A percentile compares a stretch with the other conserved stretches of the same genome.
phyloP scores from a whole-genome alignment of 495 filamentous ascomycete genomes.

The Neurospora sublineolata region DNA sequence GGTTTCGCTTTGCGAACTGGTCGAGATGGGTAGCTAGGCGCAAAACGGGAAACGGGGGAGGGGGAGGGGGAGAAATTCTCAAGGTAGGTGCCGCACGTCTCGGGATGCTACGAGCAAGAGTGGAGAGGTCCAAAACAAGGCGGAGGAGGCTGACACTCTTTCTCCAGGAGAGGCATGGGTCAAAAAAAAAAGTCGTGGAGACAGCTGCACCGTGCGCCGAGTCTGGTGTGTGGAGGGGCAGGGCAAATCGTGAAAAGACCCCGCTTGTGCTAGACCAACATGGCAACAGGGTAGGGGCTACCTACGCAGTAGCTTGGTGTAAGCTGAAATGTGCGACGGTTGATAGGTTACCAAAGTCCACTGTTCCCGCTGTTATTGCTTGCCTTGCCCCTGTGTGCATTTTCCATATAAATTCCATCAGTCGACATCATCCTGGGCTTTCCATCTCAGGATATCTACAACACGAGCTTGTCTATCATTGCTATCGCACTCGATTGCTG shows the following conservation, averaged over 20 bases:
- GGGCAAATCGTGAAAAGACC: conserved; percentile 3
- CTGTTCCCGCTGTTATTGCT: background rate
- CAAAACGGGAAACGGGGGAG: background rate
- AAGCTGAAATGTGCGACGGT: conserved; percentile 15
- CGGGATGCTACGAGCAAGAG: background rate
- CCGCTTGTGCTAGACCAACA: background rate
- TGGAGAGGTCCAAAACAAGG: background rate
- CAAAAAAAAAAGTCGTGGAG: conserved; percentile 8
- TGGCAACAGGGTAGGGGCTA: conserved; percentile 4
- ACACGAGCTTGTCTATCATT: background rate
- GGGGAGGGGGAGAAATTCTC: background rate
- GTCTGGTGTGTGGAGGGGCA: conserved; percentile 9
- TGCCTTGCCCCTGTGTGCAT: background rate
- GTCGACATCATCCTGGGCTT: background rate
- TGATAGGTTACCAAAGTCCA: conserved; percentile 5
- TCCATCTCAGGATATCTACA: background rate
- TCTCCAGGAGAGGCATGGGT: conserved; percentile 10
- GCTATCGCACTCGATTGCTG: background rate
- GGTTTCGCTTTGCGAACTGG: background rate
- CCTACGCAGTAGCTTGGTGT: background rate
- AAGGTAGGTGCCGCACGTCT: conserved; percentile 1
- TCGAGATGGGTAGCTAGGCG: conserved; percentile 2
- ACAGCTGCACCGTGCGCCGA: background rate
- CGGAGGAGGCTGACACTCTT: background rate
- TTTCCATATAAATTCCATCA: background rate